Base-by-base conservation (phyloP, 2,329 filamentous ascomycete genomes). In the Colletotrichum echinochloae region DNA sequence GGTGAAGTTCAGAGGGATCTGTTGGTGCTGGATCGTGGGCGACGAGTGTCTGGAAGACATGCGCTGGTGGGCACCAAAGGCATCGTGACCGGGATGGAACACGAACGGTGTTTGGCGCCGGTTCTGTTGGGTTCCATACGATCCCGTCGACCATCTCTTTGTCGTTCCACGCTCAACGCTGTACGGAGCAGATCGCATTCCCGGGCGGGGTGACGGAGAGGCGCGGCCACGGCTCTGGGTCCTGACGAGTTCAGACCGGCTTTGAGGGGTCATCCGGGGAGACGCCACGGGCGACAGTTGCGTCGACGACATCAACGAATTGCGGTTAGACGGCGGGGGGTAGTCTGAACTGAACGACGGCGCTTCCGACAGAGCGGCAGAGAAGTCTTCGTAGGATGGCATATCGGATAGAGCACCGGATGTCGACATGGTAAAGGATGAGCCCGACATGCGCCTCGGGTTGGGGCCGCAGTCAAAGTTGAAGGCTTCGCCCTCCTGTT, bases 91-190 rank as follows among this genome's bases (percentile, higher is more conserved):
- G 71, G 88, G 86, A 73, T 91, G 87, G 78, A 91, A 91, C 52
- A 91, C 84, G 73, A 90, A 89, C 2, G 91, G 86, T 39, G 89
- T 85, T 33, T 87, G 85, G 39, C 90, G 84, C 66, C 87, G 83
- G 75, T 82, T 88, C 30, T 84, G 84, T 26, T 83, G 79, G 1
- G 89, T 87, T 26, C 87, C 90, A 70, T 91, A 93, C 4, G 91
- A 93, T 18, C 91, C 92, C 4, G 92, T 94, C 26, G 92, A 94
- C 92, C 92, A 94, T 74, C 92, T 86, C 84, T 94, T 94, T 77
- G 86, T 89, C 72, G 91, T 87, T 55, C 84, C 85, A 62, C 85
- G 87, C 55, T 94, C 91, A 60, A 93, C 85, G 60, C 83, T 90
- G 81, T 94, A 94, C 0, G 92, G 92, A 23, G 89, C 90, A 49